Evolutionary conservation across 768 basidiomycete species (phyloP), one percentile per base, ranked within the genome.

Genomic region (Cystofilobasidium bisporidii): DNA sequence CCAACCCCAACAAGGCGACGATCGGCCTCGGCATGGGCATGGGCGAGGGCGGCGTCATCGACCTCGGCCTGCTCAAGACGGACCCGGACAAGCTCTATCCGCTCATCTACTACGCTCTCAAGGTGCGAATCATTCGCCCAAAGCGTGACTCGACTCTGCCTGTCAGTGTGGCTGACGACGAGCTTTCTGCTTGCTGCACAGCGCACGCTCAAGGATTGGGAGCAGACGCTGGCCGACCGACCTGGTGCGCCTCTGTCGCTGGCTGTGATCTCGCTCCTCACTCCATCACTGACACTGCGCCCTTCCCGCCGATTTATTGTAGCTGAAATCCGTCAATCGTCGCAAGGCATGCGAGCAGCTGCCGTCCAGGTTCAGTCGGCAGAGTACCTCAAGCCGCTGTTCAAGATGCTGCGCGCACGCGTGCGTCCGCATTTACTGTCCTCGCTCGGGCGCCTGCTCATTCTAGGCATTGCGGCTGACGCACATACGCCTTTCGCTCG

Each of bases 81-180:
- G 90, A 98, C 76, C 89, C 91, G 10, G 89, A 94, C 80, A 96
- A 89, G 77, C 80, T 98, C 33, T 97, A 99, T 75, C 96, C 96
- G 0, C 81, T 97, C 72, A 97, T 99, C 60, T 99, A 99, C 75
- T 91, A 92, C 75, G 90, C 92, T 1, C 79, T 98, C 67, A 97
- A 97, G 73, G 79, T 78, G 63, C 40, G 77, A 71, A 15, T 28
- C 9, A n/a, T n/a, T 28, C 56, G 55, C 38, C 56, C 57, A 45
- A 14, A 41, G 32, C 32, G 3, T 48, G 11, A 53, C 18, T 5
- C 28, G 38, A n/a, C 26, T 30, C 14, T n/a, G 48, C 22, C 48
- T 10, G n/a, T 28, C 9, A 47, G 18, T 47, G 45, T 9, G 17
- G 45, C 36, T 12, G 45, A 22, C 61, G 45, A 62, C 24, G 10